A percentile compares a stretch with the other conserved stretches of the same genome.
These are phyloP conservation scores for Rhizoclosmatium sp. DNA, from an alignment of 192 early-diverging fungal species.

Conservation along the genomic window DNA sequence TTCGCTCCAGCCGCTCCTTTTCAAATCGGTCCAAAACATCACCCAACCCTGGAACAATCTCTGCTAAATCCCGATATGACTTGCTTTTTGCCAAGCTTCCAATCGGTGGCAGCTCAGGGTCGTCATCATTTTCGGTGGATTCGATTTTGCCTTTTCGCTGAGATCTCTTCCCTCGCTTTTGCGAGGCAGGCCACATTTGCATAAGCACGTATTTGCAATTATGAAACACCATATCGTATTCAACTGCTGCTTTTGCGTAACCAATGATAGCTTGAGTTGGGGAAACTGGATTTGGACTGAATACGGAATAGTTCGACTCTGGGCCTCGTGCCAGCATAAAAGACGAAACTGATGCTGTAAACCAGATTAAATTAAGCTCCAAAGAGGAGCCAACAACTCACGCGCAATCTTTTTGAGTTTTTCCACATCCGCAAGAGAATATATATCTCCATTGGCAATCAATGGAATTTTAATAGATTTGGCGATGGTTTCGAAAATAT, in stretches of 20 bases:
- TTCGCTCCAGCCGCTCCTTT: conserved; percentile 23
- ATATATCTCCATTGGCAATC: conserved; percentile 94
- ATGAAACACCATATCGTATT: conserved; percentile 74
- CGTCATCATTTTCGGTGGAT: not conserved
- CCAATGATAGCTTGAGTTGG: conserved; percentile 64
- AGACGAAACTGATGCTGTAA: conserved; percentile 62
- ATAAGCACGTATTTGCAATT: conserved; percentile 93
- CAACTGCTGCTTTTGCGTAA: conserved; percentile 75
- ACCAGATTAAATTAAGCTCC: conserved; percentile 51
- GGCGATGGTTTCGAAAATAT: conserved; percentile 76
- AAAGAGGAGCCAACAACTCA: conserved; percentile 16
- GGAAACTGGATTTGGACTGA: conserved; percentile 59
- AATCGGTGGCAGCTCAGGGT: conserved; percentile 33
- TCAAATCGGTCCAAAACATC: conserved; percentile 37
- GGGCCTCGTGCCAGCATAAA: conserved; percentile 96
- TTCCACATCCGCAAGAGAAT: conserved; percentile 66
- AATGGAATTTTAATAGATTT: conserved; percentile 71
- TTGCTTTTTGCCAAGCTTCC: conserved; percentile 33
- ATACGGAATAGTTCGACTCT: conserved; percentile 86
- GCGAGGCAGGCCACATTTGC: conserved; percentile 72
- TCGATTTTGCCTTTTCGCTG: conserved; percentile 14
- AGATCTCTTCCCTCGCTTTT: conserved; percentile 15
- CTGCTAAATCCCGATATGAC: conserved; percentile 25
- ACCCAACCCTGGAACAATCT: conserved; percentile 27
- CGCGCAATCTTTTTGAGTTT: conserved; percentile 57